A percentile compares a stretch with the other conserved stretches of the same genome.
phyloP scores from a whole-genome alignment of 306 rosid genomes.

The Chamaecrista fasciculata region DNA sequence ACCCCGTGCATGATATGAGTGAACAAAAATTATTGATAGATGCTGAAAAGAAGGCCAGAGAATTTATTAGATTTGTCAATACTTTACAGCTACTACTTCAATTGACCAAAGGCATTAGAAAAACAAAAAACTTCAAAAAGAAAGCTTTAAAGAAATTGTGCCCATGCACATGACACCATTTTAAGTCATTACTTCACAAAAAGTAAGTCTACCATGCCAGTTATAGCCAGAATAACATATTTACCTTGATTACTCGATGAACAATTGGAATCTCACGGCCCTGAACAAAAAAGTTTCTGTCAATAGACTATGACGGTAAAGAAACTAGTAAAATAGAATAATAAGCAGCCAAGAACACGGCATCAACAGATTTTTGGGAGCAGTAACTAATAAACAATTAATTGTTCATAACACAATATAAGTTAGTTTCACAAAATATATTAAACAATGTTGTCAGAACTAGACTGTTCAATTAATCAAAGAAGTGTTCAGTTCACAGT shows the following conservation, averaged over 20 bases:
- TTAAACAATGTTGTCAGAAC: too few relatives aligned
- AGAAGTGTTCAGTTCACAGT: too few relatives aligned
- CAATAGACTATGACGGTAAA: constrained; percentile 14
- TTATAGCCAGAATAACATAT: not conserved
- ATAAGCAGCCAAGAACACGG: not conserved
- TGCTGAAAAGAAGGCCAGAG: not conserved
- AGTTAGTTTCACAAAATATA: not conserved
- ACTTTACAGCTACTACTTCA: not conserved
- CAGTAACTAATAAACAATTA: not conserved
- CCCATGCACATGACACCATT: not conserved
- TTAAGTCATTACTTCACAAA: constrained; percentile 9
- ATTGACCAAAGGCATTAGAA: not conserved
- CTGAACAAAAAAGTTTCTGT: constrained; percentile 33
- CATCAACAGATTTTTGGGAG: not conserved
- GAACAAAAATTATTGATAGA: not conserved
- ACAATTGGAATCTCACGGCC: constrained; percentile 98
- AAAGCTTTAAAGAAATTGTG: not conserved
- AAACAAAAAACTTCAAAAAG: too few relatives aligned
- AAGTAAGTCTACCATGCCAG: not conserved
- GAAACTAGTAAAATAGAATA: not conserved
- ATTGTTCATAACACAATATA: not conserved
- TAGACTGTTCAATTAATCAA: too few relatives aligned
- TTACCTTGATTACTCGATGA: constrained; percentile 91
- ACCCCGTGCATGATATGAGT: not conserved
- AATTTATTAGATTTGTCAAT: not conserved